phyloP scores from a whole-genome alignment of 495 filamentous ascomycete species.

The Xylaria bambusicola region DNA sequence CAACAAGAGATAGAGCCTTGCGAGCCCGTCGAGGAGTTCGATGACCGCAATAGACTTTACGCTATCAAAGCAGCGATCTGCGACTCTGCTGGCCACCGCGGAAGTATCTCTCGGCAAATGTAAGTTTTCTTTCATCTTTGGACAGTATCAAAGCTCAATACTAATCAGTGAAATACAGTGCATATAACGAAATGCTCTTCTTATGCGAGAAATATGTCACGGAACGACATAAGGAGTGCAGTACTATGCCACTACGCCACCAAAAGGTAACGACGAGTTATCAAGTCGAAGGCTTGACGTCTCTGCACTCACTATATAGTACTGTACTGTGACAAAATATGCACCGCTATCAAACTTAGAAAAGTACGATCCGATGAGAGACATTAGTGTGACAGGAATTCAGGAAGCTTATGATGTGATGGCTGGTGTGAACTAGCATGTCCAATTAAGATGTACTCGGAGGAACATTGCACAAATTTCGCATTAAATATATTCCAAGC shows the following conservation, averaged over 20 bases:
- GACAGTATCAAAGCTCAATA: background rate
- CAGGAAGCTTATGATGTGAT: slow-evolving; percentile 14
- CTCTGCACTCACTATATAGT: no score
- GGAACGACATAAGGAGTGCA: no score
- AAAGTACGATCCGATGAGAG: slow-evolving; percentile 30
- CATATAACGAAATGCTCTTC: slow-evolving; percentile 43
- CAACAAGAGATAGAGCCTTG: slow-evolving; percentile 15
- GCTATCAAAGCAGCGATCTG: slow-evolving; percentile 34
- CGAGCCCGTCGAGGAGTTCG: slow-evolving; percentile 36
- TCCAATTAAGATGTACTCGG: no score
- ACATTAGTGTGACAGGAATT: slow-evolving; percentile 26
- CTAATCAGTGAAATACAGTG: slow-evolving; percentile 20
- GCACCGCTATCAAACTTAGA: slow-evolving; percentile 31
- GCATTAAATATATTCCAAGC: no score
- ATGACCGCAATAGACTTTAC: slow-evolving; percentile 36
- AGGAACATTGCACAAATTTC: no score
- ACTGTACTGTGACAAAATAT: no score
- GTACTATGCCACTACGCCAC: no score
- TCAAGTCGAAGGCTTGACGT: no score
- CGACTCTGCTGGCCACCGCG: slow-evolving; percentile 39
- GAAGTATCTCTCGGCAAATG: slow-evolving; percentile 35
- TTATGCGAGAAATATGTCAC: slow-evolving; percentile 35
- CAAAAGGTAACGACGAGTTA: no score
- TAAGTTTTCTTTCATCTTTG: slow-evolving; percentile 21
- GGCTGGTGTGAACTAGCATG: no score